Evolutionary conservation across 805 yeast species (phyloP).

Genomic region (Zygosaccharomyces bailii): DNA sequence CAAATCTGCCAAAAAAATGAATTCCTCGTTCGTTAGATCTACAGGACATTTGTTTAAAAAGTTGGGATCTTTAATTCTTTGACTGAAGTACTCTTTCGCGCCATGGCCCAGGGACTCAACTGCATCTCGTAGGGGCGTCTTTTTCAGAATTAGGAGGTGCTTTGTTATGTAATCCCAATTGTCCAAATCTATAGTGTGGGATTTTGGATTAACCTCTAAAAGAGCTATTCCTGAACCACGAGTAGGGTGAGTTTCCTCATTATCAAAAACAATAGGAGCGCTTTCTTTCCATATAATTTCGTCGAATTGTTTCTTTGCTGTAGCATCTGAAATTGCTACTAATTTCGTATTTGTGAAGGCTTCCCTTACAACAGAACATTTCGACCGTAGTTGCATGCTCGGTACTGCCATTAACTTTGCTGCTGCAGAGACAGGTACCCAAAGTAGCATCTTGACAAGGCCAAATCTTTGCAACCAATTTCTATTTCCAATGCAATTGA

Average conservation of each 20-base stretch:
- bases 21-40: slow-evolving; percentile 54
- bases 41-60: slow-evolving; percentile 45
- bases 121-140: slow-evolving; percentile 44
- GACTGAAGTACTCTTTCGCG: slow-evolving; percentile 51
- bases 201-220: slow-evolving; percentile 53
- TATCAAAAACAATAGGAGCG: slow-evolving; percentile 35
- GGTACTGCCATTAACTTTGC: slow-evolving; percentile 58
- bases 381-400: slow-evolving; percentile 50
- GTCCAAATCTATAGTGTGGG: slow-evolving; percentile 45
- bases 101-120: slow-evolving; percentile 74
- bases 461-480: slow-evolving; percentile 78
- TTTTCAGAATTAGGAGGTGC: slow-evolving; percentile 49
- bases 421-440: slow-evolving; percentile 62
- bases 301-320: slow-evolving; percentile 22
- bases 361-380: slow-evolving; percentile 63
- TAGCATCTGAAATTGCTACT: slow-evolving; percentile 44
- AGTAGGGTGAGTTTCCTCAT: slow-evolving; percentile 31
- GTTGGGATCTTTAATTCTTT: slow-evolving; percentile 34
- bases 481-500: slow-evolving; percentile 59
- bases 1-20: slow-evolving; percentile 45
- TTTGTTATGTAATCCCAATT: slow-evolving; percentile 67
- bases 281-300: slow-evolving; percentile 18
- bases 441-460: slow-evolving; percentile 67
- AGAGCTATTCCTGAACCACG: slow-evolving; percentile 47
- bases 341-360: slow-evolving; percentile 57